Conservation (phyloP, 78 protist species). For the Dictyostelium firmibasis region DNA sequence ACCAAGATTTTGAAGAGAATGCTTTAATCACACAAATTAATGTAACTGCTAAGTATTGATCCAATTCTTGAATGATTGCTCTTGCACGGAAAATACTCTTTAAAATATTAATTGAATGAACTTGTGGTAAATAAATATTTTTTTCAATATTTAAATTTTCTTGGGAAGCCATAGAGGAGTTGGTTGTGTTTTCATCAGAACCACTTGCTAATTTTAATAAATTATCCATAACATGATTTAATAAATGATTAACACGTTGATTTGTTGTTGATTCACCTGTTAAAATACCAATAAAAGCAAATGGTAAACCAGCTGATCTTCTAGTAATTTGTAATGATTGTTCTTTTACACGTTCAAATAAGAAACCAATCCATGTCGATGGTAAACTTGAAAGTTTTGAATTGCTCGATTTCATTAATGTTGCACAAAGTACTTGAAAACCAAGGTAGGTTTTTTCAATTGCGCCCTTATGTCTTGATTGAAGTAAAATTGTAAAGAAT, state of each 20-base stretch:
- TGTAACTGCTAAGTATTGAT: conserved; percentile 35
- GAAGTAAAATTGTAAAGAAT: conserved; percentile 47
- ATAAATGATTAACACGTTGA: conserved; percentile 29
- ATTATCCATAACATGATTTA: conserved; percentile 24
- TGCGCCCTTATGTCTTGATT: conserved; percentile 78
- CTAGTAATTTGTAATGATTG: conserved; percentile 73
- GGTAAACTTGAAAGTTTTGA: conserved; percentile 40
- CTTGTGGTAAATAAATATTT: conserved; percentile 48
- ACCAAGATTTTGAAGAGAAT: conserved; percentile 71
- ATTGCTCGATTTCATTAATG: conserved; percentile 28
- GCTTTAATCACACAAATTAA: conserved; percentile 47
- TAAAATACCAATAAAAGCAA: conserved; percentile 57
- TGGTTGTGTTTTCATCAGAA: background rate
- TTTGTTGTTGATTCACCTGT: conserved; percentile 58
- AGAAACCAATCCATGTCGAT: conserved; percentile 45
- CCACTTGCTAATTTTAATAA: conserved; percentile 27
- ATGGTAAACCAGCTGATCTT: conserved; percentile 80
- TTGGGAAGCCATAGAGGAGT: too few relatives aligned
- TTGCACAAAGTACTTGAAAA: conserved; percentile 71
- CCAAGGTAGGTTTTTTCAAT: conserved; percentile 81
- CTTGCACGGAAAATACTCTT: conserved; percentile 48
- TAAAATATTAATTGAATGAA: conserved; percentile 75
- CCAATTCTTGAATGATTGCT: conserved; percentile 67
- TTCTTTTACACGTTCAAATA: conserved; percentile 58
- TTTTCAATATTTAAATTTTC: background rate